Evolutionary conservation across 2,329 filamentous ascomycete genomes (phyloP), one percentile per base, ranked within the genome.

Genomic region (Parascedosporium putredinis): DNA sequence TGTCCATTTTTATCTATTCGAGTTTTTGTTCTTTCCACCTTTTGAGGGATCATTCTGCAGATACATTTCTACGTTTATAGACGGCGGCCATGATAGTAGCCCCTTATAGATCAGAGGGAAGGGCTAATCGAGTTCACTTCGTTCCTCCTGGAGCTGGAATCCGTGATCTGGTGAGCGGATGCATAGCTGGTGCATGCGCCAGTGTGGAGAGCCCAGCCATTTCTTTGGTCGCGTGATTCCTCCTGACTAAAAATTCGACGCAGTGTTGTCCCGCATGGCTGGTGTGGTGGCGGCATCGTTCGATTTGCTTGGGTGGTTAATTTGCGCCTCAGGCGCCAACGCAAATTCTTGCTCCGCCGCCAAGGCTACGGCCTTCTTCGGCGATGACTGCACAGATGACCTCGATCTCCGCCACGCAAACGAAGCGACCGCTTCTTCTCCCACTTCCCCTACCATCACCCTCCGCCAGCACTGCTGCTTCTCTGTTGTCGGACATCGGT

Each of bases 401-500:
- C 14, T 43, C 18, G 33, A 45, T 51, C 52, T 51, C 49, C 52
- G 45, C 52, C 50, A 52, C 53, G n/a, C n/a, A n/a, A 50, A 54
- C 48, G 50, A 47, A 47, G 42, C 53, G 42, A 49, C 49, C 50
- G 43, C 48, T 48, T 52, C 27, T 36, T 50, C n/a, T n/a, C n/a
- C n/a, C n/a, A 24, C 42, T 34, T 16, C 14, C 27, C 27, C 40
- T 25, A n/a, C n/a, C n/a, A n/a, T n/a, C n/a, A 27, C 24, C 38
- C 24, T 51, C 42, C n/a, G n/a, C 40, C 25, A 38, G 27, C 40
- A 22, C 45, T 43, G 45, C 50, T 48, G 31, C 23, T 40, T 45
- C 16, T 25, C 42, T 44, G 27, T 49, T 44, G 18, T 31, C 27
- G 20, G 5, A 14, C 47, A 31, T 50, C 47, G 40, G 23, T 45